Conservation (phyloP, 139 green algal species). For the Nannochloris sp. region DNA sequence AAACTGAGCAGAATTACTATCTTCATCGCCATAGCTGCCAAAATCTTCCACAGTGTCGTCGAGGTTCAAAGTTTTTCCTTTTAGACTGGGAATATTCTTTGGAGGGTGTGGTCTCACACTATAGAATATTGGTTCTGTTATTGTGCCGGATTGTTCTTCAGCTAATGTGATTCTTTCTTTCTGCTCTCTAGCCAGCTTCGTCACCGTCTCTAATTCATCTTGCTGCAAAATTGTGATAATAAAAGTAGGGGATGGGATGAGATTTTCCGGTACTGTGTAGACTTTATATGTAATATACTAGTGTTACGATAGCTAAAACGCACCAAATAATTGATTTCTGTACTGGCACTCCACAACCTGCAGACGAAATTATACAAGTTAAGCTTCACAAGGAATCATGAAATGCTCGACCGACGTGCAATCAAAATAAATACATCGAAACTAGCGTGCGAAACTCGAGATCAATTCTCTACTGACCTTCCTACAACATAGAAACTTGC, state of each 20-base stretch:
- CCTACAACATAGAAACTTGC: neutral
- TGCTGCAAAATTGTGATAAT: neutral
- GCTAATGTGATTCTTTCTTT: neutral
- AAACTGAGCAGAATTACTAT: neutral
- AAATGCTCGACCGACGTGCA: neutral
- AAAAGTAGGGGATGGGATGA: neutral
- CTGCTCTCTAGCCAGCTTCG: neutral
- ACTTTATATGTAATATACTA: too few relatives aligned
- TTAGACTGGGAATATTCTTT: conserved; percentile 6
- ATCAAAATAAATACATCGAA: neutral
- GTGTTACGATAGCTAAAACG: too few relatives aligned
- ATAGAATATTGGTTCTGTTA: conserved; percentile 22
- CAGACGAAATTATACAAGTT: neutral
- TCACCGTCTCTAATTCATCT: neutral
- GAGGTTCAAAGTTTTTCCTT: conserved; percentile 13
- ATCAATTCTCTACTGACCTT: too few relatives aligned
- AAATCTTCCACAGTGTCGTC: too few relatives aligned
- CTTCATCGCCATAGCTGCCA: neutral
- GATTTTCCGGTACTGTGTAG: neutral
- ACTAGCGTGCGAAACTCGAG: too few relatives aligned
- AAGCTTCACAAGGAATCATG: neutral
- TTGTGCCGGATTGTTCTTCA: neutral
- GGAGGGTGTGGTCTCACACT: conserved; percentile 19
- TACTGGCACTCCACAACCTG: neutral
- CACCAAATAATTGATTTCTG: neutral